Base-by-base conservation (phyloP, 1,284 basidiomycete species). In the Heterobasidion parviporum region DNA sequence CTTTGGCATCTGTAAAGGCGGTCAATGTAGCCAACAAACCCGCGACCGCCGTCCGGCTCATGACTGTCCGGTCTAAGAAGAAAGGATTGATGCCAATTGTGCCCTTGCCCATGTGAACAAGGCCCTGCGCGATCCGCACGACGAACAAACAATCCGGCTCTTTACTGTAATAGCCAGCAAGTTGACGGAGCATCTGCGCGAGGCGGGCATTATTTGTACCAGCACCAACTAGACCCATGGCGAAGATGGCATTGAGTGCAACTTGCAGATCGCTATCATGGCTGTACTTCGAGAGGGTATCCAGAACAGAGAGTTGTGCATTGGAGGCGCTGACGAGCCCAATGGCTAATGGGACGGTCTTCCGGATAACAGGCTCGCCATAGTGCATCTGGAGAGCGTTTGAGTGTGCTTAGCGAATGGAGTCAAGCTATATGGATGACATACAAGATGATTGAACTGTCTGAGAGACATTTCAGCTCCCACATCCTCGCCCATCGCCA, bases 51-150 rank as follows among this genome's bases (percentile, higher is more conserved):
- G 92, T 85, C 57, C 89, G 83, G 64, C 84, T 89, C 87, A 99
- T 91, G 63, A 97, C 87, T 58, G 81, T 85, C 50, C 96, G 84
- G 70, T 99, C 96, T 34, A 83, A 83, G 80, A 94, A 98, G 85
- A 96, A 99, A 2, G 97, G 96, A 69, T 96, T 98, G 67, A 99
- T 78, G n/a, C 93, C 92, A 65, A 99, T 90, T 8, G 94, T 98
- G 43, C 97, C 97, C 75, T 99, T 99, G 72, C 97, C 97, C 95
- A 99, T 96, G 71, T 98, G 93, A 14, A 99, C 90, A 60, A 99
- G 72, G 20, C 97, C 97, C 71, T 99, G 96, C 3, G 96, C 92
- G 55, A 99, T 85, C 57, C 97, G 87, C 12, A 98, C 96, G 80
- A 94, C 92, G 73, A 99, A 99, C 64, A 99, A 74, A 67, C 94